Evolutionary conservation across 352 stramenopile species (phyloP).

Genomic region (Thraustochytrium striatum): DNA sequence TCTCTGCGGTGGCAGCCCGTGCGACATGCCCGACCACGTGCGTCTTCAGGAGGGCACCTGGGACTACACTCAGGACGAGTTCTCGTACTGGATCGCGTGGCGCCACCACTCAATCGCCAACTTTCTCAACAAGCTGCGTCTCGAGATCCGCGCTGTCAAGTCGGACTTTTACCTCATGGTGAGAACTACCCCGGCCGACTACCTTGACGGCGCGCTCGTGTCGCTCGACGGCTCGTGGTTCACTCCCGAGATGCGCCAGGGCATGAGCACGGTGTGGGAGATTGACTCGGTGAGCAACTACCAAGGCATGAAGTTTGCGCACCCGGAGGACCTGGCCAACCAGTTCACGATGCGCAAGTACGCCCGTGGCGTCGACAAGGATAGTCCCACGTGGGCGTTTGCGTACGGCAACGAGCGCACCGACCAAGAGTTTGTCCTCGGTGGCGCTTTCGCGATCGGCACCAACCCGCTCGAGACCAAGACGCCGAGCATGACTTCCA

Average conservation of each 20-base stretch:
- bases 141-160: background rate
- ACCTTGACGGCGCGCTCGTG: slow-evolving; percentile 21
- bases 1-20: background rate
- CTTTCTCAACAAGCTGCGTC: slow-evolving; percentile 3
- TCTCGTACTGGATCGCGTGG: slow-evolving; percentile 46
- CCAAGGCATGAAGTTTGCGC: slow-evolving; percentile 11
- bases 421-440: slow-evolving; percentile 35
- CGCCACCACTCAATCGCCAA: slow-evolving; percentile 12
- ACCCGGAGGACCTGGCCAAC: slow-evolving; percentile 27
- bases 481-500: slow-evolving; percentile 1
- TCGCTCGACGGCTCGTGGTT: slow-evolving; percentile 9
- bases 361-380: slow-evolving; percentile 23
- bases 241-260: background rate
- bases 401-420: background rate
- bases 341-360: slow-evolving; percentile 47
- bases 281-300: slow-evolving; percentile 39
- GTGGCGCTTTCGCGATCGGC: slow-evolving; percentile 15
- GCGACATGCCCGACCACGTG: slow-evolving; percentile 3
- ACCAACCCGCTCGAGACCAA: slow-evolving; percentile 42
- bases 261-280: slow-evolving; percentile 39
- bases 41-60: background rate
- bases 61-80: background rate
- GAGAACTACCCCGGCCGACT: slow-evolving; percentile 32
- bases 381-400: slow-evolving; percentile 38
- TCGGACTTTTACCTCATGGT: slow-evolving; percentile 2